Evolutionary conservation across 371 early-diverging fungal species (phyloP).

Genomic region (Encephalitozoon hellem): DNA sequence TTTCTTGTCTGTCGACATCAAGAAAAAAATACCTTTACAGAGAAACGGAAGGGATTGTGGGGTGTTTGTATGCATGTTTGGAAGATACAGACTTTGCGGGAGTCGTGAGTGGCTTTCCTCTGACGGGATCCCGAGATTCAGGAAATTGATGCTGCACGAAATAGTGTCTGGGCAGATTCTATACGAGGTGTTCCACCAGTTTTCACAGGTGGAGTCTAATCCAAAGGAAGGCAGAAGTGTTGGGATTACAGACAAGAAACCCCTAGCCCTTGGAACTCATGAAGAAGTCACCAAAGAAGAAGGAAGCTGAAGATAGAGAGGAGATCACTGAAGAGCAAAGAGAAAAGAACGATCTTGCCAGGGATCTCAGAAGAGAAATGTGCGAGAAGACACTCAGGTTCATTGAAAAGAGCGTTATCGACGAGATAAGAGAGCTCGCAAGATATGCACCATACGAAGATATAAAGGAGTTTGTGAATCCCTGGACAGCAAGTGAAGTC

Average conservation of each 20-base stretch:
- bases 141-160: conserved; percentile 3
- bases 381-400: not conserved
- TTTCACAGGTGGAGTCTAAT: not conserved
- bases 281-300: conserved; percentile 3
- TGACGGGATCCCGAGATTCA: not conserved
- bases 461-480: not conserved
- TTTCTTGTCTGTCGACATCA: not conserved
- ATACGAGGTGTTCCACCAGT: not conserved
- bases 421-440: conserved; percentile 1
- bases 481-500: not conserved
- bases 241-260: not conserved
- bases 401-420: conserved; percentile 13
- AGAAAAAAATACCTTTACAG: conserved; percentile 68
- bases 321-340: not conserved
- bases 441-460: conserved; percentile 2
- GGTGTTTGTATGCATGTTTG: conserved; percentile 81
- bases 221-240: not conserved
- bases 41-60: conserved; percentile 84
- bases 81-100: conserved; percentile 62
- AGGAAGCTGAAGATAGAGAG: not conserved
- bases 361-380: not conserved
- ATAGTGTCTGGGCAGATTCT: not conserved
- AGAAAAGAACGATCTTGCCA: not conserved
- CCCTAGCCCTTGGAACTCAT: not conserved
- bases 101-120: not conserved